Evolutionary conservation across 805 yeast species (phyloP).

Genomic region (Naumovozyma castellii): DNA sequence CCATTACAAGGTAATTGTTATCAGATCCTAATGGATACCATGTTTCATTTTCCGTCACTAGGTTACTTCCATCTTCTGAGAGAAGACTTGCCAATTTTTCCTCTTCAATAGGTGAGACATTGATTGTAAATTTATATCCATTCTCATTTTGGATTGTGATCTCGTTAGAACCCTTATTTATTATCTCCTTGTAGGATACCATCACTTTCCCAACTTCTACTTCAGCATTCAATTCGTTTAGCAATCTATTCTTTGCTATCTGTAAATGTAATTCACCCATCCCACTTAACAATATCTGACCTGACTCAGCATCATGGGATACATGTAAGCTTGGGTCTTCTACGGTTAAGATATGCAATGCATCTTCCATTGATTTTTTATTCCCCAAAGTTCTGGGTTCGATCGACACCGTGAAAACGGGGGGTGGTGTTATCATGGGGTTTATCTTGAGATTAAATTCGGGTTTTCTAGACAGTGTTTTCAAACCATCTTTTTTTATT

Average conservation of each 20-base stretch:
- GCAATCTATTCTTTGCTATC: slow-evolving; percentile 68
- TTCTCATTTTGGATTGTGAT: slow-evolving; percentile 7
- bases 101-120: slow-evolving; percentile 8
- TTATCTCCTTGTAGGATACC: slow-evolving; percentile 81
- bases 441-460: slow-evolving; percentile 42
- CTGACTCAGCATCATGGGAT: slow-evolving; percentile 66
- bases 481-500: slow-evolving; percentile 40
- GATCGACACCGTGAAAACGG: slow-evolving; percentile 77
- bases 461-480: slow-evolving; percentile 31
- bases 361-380: slow-evolving; percentile 58
- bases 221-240: slow-evolving; percentile 75
- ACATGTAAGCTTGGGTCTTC: slow-evolving; percentile 87
- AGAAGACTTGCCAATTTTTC: slow-evolving; percentile 2
- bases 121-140: slow-evolving; percentile 16
- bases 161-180: slow-evolving; percentile 11
- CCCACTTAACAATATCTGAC: slow-evolving; percentile 91
- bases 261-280: slow-evolving; percentile 97
- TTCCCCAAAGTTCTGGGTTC: slow-evolving; percentile 83
- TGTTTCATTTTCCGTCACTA: slow-evolving; percentile 20
- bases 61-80: slow-evolving; percentile 8
- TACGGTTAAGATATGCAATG: slow-evolving; percentile 54
- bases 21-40: slow-evolving; percentile 27
- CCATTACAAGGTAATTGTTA: slow-evolving; percentile 29
- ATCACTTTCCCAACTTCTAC: slow-evolving; percentile 73
- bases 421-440: slow-evolving; percentile 83